Evolutionary conservation across 805 yeast genomes (phyloP).

Genomic region (Candida caryicola): DNA sequence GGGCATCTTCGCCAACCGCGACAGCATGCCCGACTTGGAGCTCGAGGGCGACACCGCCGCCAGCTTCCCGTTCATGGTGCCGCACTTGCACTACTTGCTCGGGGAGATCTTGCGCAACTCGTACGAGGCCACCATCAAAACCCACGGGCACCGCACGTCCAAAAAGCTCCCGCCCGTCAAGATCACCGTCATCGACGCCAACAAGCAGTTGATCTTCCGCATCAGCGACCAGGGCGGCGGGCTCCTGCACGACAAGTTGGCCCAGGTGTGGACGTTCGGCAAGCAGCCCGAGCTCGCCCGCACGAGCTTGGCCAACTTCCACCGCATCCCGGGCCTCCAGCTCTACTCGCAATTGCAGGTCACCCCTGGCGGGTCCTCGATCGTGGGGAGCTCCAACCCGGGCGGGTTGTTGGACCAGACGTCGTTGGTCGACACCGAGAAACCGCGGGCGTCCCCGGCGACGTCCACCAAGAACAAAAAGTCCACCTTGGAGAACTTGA

Average conservation of each 20-base stretch:
- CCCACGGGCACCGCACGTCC: conserved; percentile 26
- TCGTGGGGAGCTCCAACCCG: conserved; percentile 16
- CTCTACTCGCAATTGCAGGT: conserved; percentile 40
- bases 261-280: conserved; percentile 84
- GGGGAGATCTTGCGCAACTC: conserved; percentile 88
- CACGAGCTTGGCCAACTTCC: conserved; percentile 61
- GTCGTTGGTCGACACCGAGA: conserved; percentile 35
- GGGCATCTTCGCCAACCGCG: conserved; percentile 48
- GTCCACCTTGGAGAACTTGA: conserved; percentile 61
- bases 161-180: conserved; percentile 64
- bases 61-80: conserved; percentile 76
- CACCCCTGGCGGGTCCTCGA: conserved; percentile 40
- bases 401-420: conserved; percentile 31
- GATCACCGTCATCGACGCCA: conserved; percentile 69
- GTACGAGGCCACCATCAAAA: conserved; percentile 70
- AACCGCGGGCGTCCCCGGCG: conserved; percentile 15
- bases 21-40: conserved; percentile 66
- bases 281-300: conserved; percentile 61
- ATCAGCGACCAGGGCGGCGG: conserved; percentile 94
- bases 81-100: conserved; percentile 80
- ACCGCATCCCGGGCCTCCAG: conserved; percentile 62
- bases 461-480: conserved; percentile 27
- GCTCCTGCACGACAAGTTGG: conserved; percentile 53
- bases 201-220: conserved; percentile 67
- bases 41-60: conserved; percentile 72